A percentile compares a stretch with the other conserved stretches of the same genome.
Conservation (phyloP, 169 alveolate genomes). For the Pseudocohnilembus persalinus region DNA sequence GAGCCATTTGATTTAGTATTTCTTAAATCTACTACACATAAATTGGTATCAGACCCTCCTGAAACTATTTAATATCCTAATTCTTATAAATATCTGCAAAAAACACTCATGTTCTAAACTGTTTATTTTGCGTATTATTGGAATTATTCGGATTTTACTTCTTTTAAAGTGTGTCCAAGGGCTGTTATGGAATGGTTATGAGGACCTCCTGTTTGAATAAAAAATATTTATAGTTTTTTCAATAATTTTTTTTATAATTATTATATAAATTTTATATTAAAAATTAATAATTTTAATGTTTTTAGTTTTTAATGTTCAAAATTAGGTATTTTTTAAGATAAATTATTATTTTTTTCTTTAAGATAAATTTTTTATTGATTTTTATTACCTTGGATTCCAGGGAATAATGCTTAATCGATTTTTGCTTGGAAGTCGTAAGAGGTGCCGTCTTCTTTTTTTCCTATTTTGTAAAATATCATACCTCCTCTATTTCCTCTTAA, state of each 20-base stretch:
- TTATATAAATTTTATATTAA: conserved; percentile 26
- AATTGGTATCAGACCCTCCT: conserved; percentile 81
- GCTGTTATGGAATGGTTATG: conserved; percentile 86
- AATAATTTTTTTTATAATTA: conserved; percentile 67
- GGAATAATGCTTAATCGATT: conserved; percentile 69
- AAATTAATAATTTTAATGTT: conserved; percentile 14
- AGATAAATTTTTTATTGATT: too few species aligned
- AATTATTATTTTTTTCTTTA: too few species aligned
- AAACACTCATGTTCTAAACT: conserved; percentile 41
- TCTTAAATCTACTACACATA: conserved; percentile 66
- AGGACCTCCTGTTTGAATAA: conserved; percentile 96
- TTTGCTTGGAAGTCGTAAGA: conserved; percentile 28
- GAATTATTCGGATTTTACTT: conserved; percentile 53
- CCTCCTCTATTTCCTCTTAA: conserved; percentile 97
- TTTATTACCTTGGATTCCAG: conserved; percentile 56
- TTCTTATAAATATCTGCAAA: conserved; percentile 44
- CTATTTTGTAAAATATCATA: conserved; percentile 89
- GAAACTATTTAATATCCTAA: conserved; percentile 60
- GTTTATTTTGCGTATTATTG: conserved; percentile 54
- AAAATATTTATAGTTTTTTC: conserved; percentile 87
- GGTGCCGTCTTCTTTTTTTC: conserved; percentile 45
- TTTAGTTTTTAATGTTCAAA: too few species aligned
- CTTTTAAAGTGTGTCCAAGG: conserved; percentile 75
- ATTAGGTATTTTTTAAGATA: too few species aligned
- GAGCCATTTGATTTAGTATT: conserved; percentile 38